phyloP scores from a whole-genome alignment of 2,329 filamentous ascomycete genomes.

The Nemania sp. region DNA sequence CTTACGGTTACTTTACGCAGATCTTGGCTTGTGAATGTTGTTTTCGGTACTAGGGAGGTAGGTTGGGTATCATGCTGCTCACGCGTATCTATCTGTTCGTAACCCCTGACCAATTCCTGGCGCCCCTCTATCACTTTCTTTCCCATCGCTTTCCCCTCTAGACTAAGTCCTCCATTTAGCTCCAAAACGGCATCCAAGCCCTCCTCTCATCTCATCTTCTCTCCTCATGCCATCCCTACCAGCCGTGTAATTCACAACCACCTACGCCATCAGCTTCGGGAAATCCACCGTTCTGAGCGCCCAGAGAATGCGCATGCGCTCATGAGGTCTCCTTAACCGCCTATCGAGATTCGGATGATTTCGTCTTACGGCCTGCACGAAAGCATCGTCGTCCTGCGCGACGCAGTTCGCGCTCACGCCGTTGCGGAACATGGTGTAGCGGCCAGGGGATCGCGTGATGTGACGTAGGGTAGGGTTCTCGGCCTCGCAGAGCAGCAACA shows the following conservation, averaged over 20 bases:
- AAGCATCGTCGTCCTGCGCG: not conserved
- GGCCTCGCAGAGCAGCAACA: constrained; percentile 5
- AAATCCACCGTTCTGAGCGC: constrained; percentile 1
- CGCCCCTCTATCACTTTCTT: not conserved
- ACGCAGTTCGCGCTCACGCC: constrained; percentile 11
- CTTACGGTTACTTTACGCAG: too few relatives aligned
- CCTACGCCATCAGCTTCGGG: not conserved
- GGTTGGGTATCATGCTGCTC: too few relatives aligned
- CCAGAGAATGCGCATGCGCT: not conserved
- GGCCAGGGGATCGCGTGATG: not conserved
- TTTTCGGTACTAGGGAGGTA: too few relatives aligned
- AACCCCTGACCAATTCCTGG: not conserved
- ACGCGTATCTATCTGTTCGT: too few relatives aligned
- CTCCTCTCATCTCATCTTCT: not conserved
- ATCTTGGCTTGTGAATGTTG: too few relatives aligned
- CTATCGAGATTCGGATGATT: not conserved
- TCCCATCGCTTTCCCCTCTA: too few relatives aligned
- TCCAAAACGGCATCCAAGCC: too few relatives aligned
- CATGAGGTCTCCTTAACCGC: not conserved
- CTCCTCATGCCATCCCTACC: not conserved
- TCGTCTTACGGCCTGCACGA: not conserved
- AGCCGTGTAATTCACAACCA: not conserved
- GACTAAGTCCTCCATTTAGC: too few relatives aligned
- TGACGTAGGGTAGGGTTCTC: not conserved
- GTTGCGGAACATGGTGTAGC: not conserved